Conservation (phyloP, 441 rosid species). For the Melastoma candidum region DNA sequence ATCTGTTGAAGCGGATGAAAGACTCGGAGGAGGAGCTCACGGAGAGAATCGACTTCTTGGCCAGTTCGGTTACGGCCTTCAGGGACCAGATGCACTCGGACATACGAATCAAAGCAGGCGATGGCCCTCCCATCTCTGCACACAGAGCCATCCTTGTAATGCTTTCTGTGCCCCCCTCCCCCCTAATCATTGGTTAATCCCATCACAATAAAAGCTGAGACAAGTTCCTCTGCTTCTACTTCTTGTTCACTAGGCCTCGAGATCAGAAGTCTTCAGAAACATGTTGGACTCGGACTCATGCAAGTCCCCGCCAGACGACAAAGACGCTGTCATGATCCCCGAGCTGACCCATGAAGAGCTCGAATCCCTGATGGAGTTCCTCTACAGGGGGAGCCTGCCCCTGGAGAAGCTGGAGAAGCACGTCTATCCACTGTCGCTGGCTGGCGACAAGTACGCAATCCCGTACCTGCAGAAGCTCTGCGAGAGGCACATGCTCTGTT, state of each 20-base stretch:
- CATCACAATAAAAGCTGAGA: no score
- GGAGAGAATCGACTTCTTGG: constrained; percentile 56
- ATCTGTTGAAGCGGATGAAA: constrained; percentile 54
- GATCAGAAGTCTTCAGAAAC: constrained; percentile 66
- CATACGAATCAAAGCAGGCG: constrained; percentile 33
- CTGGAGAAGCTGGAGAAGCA: constrained; percentile 40
- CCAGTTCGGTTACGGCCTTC: constrained; percentile 33
- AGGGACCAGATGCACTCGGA: constrained; percentile 56
- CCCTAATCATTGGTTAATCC: background rate
- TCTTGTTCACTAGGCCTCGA: constrained; percentile 35
- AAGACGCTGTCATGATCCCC: constrained; percentile 27
- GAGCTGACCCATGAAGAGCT: constrained; percentile 51
- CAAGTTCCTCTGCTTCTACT: no score
- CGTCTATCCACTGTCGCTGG: constrained; percentile 41
- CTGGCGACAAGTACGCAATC: constrained; percentile 68
- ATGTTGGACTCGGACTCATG: constrained; percentile 60
- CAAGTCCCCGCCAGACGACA: constrained; percentile 44
- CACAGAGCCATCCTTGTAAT: constrained; percentile 52
- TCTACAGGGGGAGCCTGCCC: constrained; percentile 43
- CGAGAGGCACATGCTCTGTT: constrained; percentile 36
- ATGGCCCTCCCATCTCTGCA: constrained; percentile 42
- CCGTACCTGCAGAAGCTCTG: constrained; percentile 42
- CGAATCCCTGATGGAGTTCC: constrained; percentile 55
- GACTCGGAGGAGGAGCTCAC: constrained; percentile 46
- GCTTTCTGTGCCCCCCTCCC: background rate